Percentiles rank a stretch among this genome's conserved stretches.
phyloP scores from a whole-genome alignment of 352 stramenopile genomes.

The Blastocystis sp. region DNA sequence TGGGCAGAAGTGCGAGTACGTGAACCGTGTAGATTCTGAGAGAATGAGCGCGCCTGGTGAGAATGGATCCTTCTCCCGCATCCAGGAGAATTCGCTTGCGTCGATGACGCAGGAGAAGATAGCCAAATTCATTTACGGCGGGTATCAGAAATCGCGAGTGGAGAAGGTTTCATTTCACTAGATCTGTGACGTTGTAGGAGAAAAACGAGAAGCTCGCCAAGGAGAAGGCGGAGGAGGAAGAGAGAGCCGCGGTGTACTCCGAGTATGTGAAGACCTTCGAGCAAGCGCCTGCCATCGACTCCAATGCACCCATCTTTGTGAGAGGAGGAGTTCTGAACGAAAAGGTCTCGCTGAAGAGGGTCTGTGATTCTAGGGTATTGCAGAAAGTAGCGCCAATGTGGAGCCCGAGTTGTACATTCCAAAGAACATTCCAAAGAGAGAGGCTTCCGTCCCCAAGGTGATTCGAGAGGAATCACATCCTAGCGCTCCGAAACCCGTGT shows the following conservation, averaged over 20 bases:
- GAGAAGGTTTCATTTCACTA: background rate
- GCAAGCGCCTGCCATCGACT: background rate
- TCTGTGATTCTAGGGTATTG: background rate
- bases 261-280: slow-evolving; percentile 42
- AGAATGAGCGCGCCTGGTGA: background rate
- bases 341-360: background rate
- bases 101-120: slow-evolving; percentile 50
- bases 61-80: background rate
- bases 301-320: slow-evolving; percentile 26
- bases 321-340: slow-evolving; percentile 21
- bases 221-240: slow-evolving; percentile 30
- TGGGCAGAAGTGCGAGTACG: too few species aligned
- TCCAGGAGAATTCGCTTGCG: slow-evolving; percentile 43
- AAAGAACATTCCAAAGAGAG: background rate
- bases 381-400: background rate
- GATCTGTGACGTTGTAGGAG: background rate
- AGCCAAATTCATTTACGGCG: slow-evolving; percentile 44
- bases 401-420: slow-evolving; percentile 4
- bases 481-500: background rate
- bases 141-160: slow-evolving; percentile 7
- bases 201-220: slow-evolving; percentile 9
- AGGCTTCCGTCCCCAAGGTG: background rate
- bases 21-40: too few species aligned
- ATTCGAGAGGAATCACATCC: background rate
- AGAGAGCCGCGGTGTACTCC: slow-evolving; percentile 32